These are phyloP conservation scores for Rhynchosporium agropyri DNA, from an alignment of 2,329 filamentous ascomycete genomes.

Conservation along the genomic window DNA sequence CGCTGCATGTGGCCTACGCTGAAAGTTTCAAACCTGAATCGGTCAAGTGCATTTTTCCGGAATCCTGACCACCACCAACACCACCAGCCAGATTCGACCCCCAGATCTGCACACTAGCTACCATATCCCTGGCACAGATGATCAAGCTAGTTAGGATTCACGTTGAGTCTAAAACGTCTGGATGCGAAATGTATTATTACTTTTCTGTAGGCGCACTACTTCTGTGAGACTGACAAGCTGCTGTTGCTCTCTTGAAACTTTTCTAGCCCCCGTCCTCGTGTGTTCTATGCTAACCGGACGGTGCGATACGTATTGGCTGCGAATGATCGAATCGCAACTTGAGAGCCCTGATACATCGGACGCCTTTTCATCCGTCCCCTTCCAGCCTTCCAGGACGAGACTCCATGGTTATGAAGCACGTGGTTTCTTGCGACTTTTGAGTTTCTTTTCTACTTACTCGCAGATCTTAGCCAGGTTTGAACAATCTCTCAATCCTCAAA, in stretches of 20 bases:
- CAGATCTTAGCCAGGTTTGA: not conserved
- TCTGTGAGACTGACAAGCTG: not conserved
- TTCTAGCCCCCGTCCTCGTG: not conserved
- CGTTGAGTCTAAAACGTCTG: not conserved
- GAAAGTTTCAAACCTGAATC: conserved; percentile 5
- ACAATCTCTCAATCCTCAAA: not conserved
- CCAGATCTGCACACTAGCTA: not conserved
- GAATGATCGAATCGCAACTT: not conserved
- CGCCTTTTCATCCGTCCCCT: not conserved
- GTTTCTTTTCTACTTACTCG: not conserved
- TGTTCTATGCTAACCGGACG: not conserved
- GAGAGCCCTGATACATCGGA: not conserved
- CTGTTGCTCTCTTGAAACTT: conserved; percentile 1
- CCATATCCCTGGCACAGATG: not conserved
- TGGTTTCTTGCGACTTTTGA: not conserved
- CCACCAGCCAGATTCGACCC: not conserved
- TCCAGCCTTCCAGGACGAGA: not conserved
- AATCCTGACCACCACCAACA: too few species aligned
- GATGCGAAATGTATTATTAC: conserved; percentile 7
- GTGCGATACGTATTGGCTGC: not conserved
- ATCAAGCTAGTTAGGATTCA: not conserved
- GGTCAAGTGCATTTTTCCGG: not conserved
- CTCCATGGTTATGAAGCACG: not conserved
- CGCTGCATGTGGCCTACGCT: not conserved
- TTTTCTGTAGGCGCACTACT: not conserved